phyloP scores from a whole-genome alignment of 169 alveolate genomes.

The Sarcocystis neurona region DNA sequence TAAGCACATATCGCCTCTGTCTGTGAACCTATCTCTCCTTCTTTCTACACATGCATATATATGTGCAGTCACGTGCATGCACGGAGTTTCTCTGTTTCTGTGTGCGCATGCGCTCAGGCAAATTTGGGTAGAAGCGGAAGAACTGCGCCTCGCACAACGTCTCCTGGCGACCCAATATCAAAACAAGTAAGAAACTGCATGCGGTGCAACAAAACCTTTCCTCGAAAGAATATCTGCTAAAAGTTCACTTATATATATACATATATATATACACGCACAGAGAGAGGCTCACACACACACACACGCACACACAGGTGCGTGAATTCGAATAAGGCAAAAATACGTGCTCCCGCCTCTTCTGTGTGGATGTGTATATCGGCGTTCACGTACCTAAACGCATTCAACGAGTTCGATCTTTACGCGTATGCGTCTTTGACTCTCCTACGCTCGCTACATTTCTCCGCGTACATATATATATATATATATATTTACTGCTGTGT shows the following conservation, averaged over 20 bases:
- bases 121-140: slow-evolving; percentile 52
- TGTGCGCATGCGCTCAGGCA: slow-evolving; percentile 37
- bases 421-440: background rate
- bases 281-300: background rate
- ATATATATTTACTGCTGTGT: background rate
- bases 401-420: background rate
- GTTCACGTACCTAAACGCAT: background rate
- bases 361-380: background rate
- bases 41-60: too few species aligned
- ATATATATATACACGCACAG: background rate
- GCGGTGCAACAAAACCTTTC: too few species aligned
- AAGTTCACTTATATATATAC: too few species aligned
- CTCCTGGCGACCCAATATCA: background rate
- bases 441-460: background rate
- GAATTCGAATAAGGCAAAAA: background rate
- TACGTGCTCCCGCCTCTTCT: background rate
- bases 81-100: background rate
- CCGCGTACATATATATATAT: background rate
- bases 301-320: slow-evolving; percentile 2
- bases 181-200: slow-evolving; percentile 6
- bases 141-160: slow-evolving; percentile 39
- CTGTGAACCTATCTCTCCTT: too few species aligned
- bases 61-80: background rate
- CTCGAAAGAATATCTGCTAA: too few species aligned
- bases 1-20: too few species aligned